Base-by-base conservation (phyloP, 208 protist genomes). In the Leishmania turanica region DNA sequence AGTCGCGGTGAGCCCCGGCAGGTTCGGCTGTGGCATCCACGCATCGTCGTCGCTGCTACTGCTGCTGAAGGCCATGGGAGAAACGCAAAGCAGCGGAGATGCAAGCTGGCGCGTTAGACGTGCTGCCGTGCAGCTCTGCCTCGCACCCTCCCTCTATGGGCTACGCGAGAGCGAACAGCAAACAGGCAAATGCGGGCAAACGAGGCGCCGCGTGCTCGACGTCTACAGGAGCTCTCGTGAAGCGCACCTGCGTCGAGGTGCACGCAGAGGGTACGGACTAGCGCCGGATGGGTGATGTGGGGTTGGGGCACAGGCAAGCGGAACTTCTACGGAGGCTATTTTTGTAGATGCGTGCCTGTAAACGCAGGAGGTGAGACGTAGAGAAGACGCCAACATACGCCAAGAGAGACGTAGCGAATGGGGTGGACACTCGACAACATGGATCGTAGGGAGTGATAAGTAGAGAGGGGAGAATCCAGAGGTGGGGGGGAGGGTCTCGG, bases 41-140 rank as follows among this genome's bases (percentile, higher is more conserved):
- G 81, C 85, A 17, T 92, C 89, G 62, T 91, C 89, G 68, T 92
- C 88, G 77, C 89, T 95, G 74, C 80, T 87, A 40, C 69, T 83
- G 80, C 37, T 78, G 27, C 51, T 76, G 15, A 47, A 47, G 40
- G 42, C n/a, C 75, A 81, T 81, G 9, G 4, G 49, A 53, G 68
- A 17, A 37, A 72, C 72, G 66, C 34, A 78, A 34, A 51, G 4
- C 7, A 72, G 45, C 19, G 13, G 13, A 53, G n/a, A 72, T 47
- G 8, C 37, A 15, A 13, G 34, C 34, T 34, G 19, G 24, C 68
- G 15, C 68, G 37, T 24, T 7, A 2, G 68, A 1, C 42, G 19
- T 72, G 68, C 42, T 53, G 42, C 68, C 45, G 37, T 37, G 7
- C 40, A 72, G 24, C 27, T 53, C 21, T 17, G 17, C 19, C 24